Base-by-base conservation (phyloP, 2,329 filamentous ascomycete species). In the Neophaeococcomyces aloes region DNA sequence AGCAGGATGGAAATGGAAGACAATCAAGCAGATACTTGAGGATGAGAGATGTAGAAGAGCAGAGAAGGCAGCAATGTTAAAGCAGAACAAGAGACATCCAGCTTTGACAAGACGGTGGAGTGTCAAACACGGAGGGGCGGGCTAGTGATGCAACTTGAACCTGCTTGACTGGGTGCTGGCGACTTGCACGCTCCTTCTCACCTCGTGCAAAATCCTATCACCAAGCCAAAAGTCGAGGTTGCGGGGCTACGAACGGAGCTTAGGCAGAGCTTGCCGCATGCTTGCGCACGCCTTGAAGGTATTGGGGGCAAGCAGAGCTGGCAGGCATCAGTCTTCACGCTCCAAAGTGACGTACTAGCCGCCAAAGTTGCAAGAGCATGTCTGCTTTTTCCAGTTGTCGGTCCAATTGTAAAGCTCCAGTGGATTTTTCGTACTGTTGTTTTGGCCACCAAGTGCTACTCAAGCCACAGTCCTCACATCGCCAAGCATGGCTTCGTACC, bases 51-150 rank as follows among this genome's bases (percentile, higher is more conserved):
- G 29, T 35, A 33, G 7, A 19, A 38, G 17, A 35, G 25, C 29
- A 30, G 32, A 39, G 23, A 30, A 46, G 41, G 44, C 33, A 44
- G 29, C 39, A 27, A 27, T 34, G 39, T 42, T 34, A 32, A 41
- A 41, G 29, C 13, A n/a, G 39, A 21, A 17, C 15, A 40, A 14
- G 13, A 8, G n/a, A 30, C 14, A 27, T 40, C 13, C 3, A 40
- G 37, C 23, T 5, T 31, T n/a, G 30, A 14, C 30, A 6, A 14
- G 13, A n/a, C 5, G 30, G 30, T 18, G 30, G 30, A 18, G 15
- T 33, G 30, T 5, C 15, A 14, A 33, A 7, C 13, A 18, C 30
- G 7, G 7, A 7, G 7, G 30, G 30, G 6, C 30, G 13, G 30
- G 13, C 7, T 5, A 18, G 15, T 33, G 13, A 7, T 17, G 33